Conservation (phyloP, 768 basidiomycete species). For the Termitomyces sp. region DNA sequence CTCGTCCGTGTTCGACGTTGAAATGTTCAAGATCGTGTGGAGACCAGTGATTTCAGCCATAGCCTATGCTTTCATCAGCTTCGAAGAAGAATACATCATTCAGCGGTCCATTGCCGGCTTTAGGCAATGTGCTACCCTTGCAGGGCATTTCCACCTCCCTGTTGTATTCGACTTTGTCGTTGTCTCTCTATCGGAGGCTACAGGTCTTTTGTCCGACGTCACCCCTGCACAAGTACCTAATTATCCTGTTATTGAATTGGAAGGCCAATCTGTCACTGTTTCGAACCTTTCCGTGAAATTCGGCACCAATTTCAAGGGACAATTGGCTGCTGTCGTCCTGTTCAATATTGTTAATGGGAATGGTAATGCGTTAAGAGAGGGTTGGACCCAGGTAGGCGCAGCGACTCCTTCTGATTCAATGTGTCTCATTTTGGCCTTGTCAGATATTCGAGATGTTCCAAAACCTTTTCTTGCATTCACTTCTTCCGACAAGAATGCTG, state of each 20-base stretch:
- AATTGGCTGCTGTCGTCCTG: conserved; percentile 92
- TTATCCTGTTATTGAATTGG: conserved; percentile 86
- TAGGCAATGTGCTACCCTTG: conserved; percentile 91
- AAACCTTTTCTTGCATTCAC: conserved; percentile 89
- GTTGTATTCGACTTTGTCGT: conserved; percentile 98
- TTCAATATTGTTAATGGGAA: conserved; percentile 98
- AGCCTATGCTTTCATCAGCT: conserved; percentile 91
- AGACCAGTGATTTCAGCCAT: conserved; percentile 90
- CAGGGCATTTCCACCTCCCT: conserved; percentile 81
- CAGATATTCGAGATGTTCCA: conserved; percentile 99
- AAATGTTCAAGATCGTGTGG: conserved; percentile 96
- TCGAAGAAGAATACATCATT: conserved; percentile 95
- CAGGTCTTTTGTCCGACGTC: conserved; percentile 74
- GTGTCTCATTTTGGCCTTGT: conserved; percentile 1
- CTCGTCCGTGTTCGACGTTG: conserved; percentile 73
- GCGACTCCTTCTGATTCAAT: not conserved
- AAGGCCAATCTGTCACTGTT: conserved; percentile 84
- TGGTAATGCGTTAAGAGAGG: conserved; percentile 87
- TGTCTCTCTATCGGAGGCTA: conserved; percentile 86
- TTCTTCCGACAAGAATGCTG: conserved; percentile 84
- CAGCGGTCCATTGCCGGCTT: conserved; percentile 96
- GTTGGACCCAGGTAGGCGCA: conserved; percentile 80
- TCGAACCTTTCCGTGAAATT: conserved; percentile 91
- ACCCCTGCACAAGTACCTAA: conserved; percentile 69
- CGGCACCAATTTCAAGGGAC: conserved; percentile 92